These are phyloP conservation scores for Pleurotus giganteus DNA, from an alignment of 768 basidiomycete species.

Conservation along the genomic window DNA sequence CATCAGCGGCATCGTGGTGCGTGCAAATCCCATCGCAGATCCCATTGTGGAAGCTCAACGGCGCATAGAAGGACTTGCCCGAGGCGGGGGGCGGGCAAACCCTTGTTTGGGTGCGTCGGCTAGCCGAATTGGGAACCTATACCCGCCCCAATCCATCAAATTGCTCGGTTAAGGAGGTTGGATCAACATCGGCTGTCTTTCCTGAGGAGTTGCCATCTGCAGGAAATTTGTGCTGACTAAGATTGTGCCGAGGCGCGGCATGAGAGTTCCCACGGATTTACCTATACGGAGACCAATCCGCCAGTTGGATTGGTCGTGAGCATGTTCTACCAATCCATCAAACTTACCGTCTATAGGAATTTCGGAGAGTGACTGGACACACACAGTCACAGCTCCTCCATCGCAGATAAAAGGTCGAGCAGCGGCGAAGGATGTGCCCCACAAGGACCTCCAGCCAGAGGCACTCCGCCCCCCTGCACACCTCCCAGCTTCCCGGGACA, in stretches of 20 bases:
- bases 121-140: slow-evolving; percentile 3
- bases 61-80: not conserved
- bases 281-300: slow-evolving; percentile 8
- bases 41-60: not conserved
- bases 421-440: not conserved
- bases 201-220: slow-evolving; percentile 1
- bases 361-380: slow-evolving; percentile 1
- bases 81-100: not conserved
- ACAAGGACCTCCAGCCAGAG: slow-evolving; percentile 5
- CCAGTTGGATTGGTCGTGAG: slow-evolving; percentile 10
- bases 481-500: not conserved
- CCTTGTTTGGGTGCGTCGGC: not conserved
- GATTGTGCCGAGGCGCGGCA: not conserved
- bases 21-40: not conserved
- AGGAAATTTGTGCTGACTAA: slow-evolving; percentile 1
- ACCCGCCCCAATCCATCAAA: slow-evolving; percentile 10
- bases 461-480: not conserved
- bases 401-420: slow-evolving; percentile 5
- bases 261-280: slow-evolving; percentile 12
- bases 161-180: slow-evolving; percentile 6
- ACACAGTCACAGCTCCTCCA: slow-evolving; percentile 2
- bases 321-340: slow-evolving; percentile 3
- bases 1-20: not conserved
- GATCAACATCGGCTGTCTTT: slow-evolving; percentile 4
- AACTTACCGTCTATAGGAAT: slow-evolving; percentile 11